These are phyloP conservation scores for Starmera amethionina DNA, from an alignment of 805 yeast genomes.

Conservation along the genomic window DNA sequence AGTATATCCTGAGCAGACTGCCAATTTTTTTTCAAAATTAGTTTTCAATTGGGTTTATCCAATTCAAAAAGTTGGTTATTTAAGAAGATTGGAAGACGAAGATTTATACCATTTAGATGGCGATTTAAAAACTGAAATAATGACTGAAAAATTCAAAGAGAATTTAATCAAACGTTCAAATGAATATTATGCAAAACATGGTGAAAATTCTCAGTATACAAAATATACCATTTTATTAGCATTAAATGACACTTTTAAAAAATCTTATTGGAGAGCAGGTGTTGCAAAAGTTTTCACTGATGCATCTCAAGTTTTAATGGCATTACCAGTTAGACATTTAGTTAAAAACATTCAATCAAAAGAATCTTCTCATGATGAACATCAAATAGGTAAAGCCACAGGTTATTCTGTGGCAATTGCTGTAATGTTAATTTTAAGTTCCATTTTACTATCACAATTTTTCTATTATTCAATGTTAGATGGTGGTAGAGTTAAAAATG, in stretches of 20 bases:
- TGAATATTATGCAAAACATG: slow-evolving; percentile 15
- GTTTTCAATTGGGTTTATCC: slow-evolving; percentile 15
- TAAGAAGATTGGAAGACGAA: slow-evolving; percentile 46
- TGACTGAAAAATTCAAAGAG: slow-evolving; percentile 26
- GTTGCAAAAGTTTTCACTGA: slow-evolving; percentile 21
- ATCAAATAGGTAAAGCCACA: slow-evolving; percentile 13
- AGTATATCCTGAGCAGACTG: slow-evolving; percentile 11
- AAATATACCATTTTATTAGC: slow-evolving; percentile 22
- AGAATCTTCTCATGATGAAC: slow-evolving; percentile 6
- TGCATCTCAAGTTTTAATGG: slow-evolving; percentile 39
- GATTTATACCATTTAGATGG: slow-evolving; percentile 40
- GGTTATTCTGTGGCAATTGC: slow-evolving; percentile 62
- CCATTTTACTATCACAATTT: slow-evolving; percentile 47
- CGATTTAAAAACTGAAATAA: slow-evolving; percentile 22
- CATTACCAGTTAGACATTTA: slow-evolving; percentile 55
- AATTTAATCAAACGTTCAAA: slow-evolving; percentile 19
- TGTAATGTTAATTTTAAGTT: slow-evolving; percentile 38
- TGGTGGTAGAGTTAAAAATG: slow-evolving; percentile 66
- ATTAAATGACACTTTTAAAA: slow-evolving; percentile 24
- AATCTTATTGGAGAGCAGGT: slow-evolving; percentile 25
- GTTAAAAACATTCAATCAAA: slow-evolving; percentile 53
- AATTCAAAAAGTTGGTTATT: slow-evolving; percentile 38
- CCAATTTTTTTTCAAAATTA: slow-evolving; percentile 9
- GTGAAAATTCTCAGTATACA: slow-evolving; percentile 3
- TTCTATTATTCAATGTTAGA: slow-evolving; percentile 51